These are phyloP conservation scores for Candolleomyces eurysporus DNA, from an alignment of 768 basidiomycete genomes.

Conservation along the genomic window DNA sequence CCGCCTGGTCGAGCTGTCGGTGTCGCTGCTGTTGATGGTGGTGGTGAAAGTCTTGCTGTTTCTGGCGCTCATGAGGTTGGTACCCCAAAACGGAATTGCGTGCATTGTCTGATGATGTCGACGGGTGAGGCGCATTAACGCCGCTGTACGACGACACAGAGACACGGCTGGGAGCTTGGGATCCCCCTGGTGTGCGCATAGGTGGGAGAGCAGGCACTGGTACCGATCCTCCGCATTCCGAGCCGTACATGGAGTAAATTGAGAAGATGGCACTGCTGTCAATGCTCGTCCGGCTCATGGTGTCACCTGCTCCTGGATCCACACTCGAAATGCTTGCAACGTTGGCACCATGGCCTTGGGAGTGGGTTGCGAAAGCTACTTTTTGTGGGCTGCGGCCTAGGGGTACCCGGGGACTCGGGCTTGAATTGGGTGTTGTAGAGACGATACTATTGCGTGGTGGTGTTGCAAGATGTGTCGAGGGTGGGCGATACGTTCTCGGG, in stretches of 20 bases:
- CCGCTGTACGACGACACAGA: not conserved
- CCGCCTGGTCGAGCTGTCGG: not conserved
- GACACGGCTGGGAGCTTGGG: not conserved
- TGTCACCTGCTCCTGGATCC: not conserved
- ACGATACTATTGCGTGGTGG: not conserved
- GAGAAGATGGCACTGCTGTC: constrained; percentile 7
- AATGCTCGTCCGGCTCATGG: not conserved
- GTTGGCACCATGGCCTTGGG: not conserved
- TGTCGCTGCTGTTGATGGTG: not conserved
- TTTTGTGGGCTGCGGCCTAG: not conserved
- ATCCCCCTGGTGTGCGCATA: not conserved
- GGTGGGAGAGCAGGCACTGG: not conserved
- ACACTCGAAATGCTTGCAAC: not conserved
- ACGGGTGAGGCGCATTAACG: not conserved
- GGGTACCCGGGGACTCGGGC: not conserved
- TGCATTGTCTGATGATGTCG: not conserved
- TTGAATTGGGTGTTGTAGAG: not conserved
- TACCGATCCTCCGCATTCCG: not conserved
- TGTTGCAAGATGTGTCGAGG: not conserved
- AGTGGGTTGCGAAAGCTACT: not conserved
- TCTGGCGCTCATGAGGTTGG: not conserved
- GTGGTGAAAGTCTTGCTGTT: not conserved
- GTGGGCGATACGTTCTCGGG: not conserved
- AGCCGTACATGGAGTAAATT: constrained; percentile 12
- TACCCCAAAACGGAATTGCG: not conserved